Base-by-base conservation (phyloP, 1,284 basidiomycete genomes). In the Flammula alnicola region DNA sequence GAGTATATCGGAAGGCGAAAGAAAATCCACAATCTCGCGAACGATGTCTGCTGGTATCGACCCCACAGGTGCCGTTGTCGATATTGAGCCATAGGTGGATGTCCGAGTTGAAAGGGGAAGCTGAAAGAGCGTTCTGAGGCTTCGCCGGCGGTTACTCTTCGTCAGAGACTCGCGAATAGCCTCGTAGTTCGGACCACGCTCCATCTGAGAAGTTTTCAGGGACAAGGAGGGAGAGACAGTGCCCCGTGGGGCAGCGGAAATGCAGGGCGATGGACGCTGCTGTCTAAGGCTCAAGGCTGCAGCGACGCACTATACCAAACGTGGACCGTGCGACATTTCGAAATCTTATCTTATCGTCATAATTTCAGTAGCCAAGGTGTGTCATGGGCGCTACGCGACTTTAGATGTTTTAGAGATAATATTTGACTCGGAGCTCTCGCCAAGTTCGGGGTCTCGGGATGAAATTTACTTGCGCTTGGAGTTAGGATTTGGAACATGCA, bases 11-110 rank as follows among this genome's bases (percentile, higher is more conserved):
- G 60, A 53, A 30, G 68, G 62, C 0, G 63, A 52, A 8, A 75
- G 58, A 3, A 68, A 56, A 26, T 67, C 63, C 3, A 65, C 69
- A 29, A 75, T 71, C 50, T 72, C 71, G 19, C 64, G 56, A 4
- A 74, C 54, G 19, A 75, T 64, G 35, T 75, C 73, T 10, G 60
- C 59, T 11, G 71, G 71, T 12, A 74, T 53, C 0, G 60, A 64
- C 14, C 64, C 62, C 31, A 59, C 56, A 19, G 61, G 45, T 17
- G 52, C 38, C 20, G 55, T 48, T 9, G 60, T 56, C 17, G 63
- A 45, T 42, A 59, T 53, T 8, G 58, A 44, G 12, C 60, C 48
- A 51, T 59, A 61, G 25, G 48, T 45, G 26, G 56, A 57, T 22
- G 60, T 47, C 33, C 64, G 58, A 2, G 61, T 51, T 17, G 62